Base-by-base conservation (phyloP, 495 filamentous ascomycete genomes). In the Penicillium manginii region DNA sequence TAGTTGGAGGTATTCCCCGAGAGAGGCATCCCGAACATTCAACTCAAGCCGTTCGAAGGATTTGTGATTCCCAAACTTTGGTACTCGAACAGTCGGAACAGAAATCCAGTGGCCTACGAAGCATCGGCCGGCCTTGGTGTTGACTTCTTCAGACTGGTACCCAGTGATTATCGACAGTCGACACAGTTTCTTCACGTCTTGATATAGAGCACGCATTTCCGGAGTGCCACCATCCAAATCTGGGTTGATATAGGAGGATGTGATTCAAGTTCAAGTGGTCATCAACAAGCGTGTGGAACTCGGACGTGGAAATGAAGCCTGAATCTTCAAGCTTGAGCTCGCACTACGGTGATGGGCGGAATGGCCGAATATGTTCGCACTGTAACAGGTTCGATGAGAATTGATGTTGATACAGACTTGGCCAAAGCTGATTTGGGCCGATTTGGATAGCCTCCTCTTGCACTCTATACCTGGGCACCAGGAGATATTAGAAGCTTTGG, bases 151-250 rank as follows among this genome's bases (percentile, higher is more conserved):
- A 11, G 61, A 63, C 12, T 15, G 56, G 35, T 63, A 60, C 0
- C 61, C 57, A 15, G 56, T 60, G 12, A 63, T 63, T 52, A 60
- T 60, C 6, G 56, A 4, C 6, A 63, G 57, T 4, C 33, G 35
- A 4, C 57, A 8, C 17, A 52, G 56, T 11, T 59, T 40, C 12
- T 52, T 37, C 6, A 47, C 49, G 52, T 60, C 52, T 39, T 57
- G 57, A 32, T 55, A 63, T 31, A 57, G 47, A 1, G 29, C 47
- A 26, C 60, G 57, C 60, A 59, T 63, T 10, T 43, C 50, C n/a
- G 46, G 52, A 23, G n/a, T 18, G 3, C 19, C 18, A 23, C 23
- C 6, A 10, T 55, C 43, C 4, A 18, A 11, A 9, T 37, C 12
- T 10, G 57, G 53, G 15, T 63, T 63, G 17, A 57, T 59, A 12